phyloP scores from a whole-genome alignment of 1,139 yeast species.

The Kodamaea suecica region DNA sequence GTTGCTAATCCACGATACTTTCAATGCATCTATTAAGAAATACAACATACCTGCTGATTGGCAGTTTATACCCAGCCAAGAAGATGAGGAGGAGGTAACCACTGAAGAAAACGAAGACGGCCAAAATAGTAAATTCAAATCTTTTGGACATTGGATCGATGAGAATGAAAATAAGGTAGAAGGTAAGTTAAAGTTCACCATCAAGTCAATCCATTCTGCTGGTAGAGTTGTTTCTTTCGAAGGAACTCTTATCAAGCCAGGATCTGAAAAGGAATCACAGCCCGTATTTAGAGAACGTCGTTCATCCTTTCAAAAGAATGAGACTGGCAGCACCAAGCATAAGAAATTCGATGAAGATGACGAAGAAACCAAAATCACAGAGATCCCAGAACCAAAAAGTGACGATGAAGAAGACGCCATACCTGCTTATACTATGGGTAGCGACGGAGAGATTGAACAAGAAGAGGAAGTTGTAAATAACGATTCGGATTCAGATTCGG shows the following conservation, averaged over 20 bases:
- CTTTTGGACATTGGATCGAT: slow-evolving; percentile 87
- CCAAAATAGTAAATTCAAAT: slow-evolving; percentile 32
- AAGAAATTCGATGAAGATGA: slow-evolving; percentile 38
- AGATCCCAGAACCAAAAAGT: slow-evolving; percentile 24
- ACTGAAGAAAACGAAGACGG: slow-evolving; percentile 22
- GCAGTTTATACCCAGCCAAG: slow-evolving; percentile 78
- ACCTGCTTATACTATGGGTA: slow-evolving; percentile 11
- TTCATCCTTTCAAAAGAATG: slow-evolving; percentile 16
- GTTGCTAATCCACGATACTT: slow-evolving; percentile 83
- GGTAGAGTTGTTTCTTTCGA: slow-evolving; percentile 83
- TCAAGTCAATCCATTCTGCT: slow-evolving; percentile 68
- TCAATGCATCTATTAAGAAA: slow-evolving; percentile 89
- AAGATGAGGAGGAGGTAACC: slow-evolving; percentile 45
- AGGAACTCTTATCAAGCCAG: slow-evolving; percentile 71
- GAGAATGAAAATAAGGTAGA: slow-evolving; percentile 68
- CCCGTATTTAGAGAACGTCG: slow-evolving; percentile 44
- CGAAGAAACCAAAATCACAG: slow-evolving; percentile 18
- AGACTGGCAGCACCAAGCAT: slow-evolving; percentile 28
- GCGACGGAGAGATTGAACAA: slow-evolving; percentile 21
- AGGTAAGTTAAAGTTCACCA: slow-evolving; percentile 74
- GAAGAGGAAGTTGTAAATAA: slow-evolving; percentile 30
- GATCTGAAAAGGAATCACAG: slow-evolving; percentile 54
- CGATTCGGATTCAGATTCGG: slow-evolving; percentile 33
- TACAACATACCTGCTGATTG: slow-evolving; percentile 78
- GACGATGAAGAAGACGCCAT: slow-evolving; percentile 23